A percentile compares a stretch with the other conserved stretches of the same genome.
Evolutionary conservation across 495 filamentous ascomycete genomes (phyloP).

Genomic region (Daldinia bambusicola): DNA sequence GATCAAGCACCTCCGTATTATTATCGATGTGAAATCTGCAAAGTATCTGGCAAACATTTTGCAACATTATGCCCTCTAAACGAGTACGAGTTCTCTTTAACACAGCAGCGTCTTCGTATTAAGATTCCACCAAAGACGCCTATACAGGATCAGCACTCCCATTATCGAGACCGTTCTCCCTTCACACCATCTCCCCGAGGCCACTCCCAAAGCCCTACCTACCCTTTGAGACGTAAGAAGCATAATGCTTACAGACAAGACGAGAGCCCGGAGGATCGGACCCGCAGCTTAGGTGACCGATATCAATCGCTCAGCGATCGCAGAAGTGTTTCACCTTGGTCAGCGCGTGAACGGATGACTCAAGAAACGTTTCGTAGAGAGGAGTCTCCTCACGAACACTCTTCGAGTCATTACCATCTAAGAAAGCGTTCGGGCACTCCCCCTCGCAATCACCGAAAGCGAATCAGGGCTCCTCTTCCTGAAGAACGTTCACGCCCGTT

Average conservation of each 20-base stretch:
- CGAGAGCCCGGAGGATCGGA: background rate
- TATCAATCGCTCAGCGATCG: background rate
- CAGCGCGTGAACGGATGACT: constrained; percentile 20
- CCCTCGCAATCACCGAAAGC: constrained; percentile 5
- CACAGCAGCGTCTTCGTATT: constrained; percentile 38
- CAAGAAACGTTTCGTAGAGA: background rate
- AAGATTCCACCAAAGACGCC: background rate
- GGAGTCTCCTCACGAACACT: background rate
- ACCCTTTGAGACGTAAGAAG: background rate
- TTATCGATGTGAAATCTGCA: constrained; percentile 55
- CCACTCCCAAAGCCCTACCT: constrained; percentile 16
- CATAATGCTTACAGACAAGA: constrained; percentile 15
- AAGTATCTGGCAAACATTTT: constrained; percentile 46
- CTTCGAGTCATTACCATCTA: background rate
- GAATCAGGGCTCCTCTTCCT: constrained; percentile 4
- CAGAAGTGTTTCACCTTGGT: constrained; percentile 16
- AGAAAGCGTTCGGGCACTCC: background rate
- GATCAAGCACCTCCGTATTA: constrained; percentile 41
- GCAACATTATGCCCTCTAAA: constrained; percentile 51
- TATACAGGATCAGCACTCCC: background rate
- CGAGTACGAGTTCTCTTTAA: constrained; percentile 41
- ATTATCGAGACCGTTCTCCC: constrained; percentile 4
- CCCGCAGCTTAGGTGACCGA: background rate
- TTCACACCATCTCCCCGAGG: constrained; percentile 5
- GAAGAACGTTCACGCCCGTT: background rate